Evolutionary conservation across 495 filamentous ascomycete genomes (phyloP).

Genomic region (Podospora didyma): DNA sequence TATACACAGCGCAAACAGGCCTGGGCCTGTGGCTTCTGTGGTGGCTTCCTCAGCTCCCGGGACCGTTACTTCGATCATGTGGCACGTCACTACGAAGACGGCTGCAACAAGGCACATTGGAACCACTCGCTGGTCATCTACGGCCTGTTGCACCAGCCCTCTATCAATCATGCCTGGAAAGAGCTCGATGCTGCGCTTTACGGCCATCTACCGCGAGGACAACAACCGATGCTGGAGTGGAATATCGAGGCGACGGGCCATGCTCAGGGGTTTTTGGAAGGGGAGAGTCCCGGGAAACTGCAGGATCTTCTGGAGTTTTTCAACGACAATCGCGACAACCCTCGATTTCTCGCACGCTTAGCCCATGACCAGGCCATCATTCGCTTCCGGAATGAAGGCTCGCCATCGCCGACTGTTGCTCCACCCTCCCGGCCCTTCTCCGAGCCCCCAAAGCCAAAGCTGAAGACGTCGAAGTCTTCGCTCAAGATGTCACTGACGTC

Average conservation of each 20-base stretch:
- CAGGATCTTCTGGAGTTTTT: slow-evolving; percentile 50
- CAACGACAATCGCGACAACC: slow-evolving; percentile 36
- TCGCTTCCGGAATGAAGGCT: slow-evolving; percentile 25
- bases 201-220: slow-evolving; percentile 34
- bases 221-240: slow-evolving; percentile 47
- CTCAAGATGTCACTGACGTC: too few relatives aligned
- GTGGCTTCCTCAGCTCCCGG: slow-evolving; percentile 40
- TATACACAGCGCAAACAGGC: slow-evolving; percentile 31
- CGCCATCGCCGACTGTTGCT: slow-evolving; percentile 3
- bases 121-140: slow-evolving; percentile 48
- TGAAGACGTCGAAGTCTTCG: slow-evolving; percentile 3
- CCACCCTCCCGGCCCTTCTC: slow-evolving; percentile 16
- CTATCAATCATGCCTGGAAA: slow-evolving; percentile 45
- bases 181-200: slow-evolving; percentile 35
- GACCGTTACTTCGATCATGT: slow-evolving; percentile 51
- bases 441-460: slow-evolving; percentile 19
- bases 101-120: slow-evolving; percentile 45
- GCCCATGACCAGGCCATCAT: slow-evolving; percentile 42
- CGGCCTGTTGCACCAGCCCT: slow-evolving; percentile 46
- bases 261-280: slow-evolving; percentile 45
- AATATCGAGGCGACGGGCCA: slow-evolving; percentile 40
- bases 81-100: slow-evolving; percentile 45
- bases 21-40: slow-evolving; percentile 48
- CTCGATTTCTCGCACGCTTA: slow-evolving; percentile 35
- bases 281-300: slow-evolving; percentile 43